phyloP scores from a whole-genome alignment of 768 basidiomycete species.

The Hygrophorus pudorinus region DNA sequence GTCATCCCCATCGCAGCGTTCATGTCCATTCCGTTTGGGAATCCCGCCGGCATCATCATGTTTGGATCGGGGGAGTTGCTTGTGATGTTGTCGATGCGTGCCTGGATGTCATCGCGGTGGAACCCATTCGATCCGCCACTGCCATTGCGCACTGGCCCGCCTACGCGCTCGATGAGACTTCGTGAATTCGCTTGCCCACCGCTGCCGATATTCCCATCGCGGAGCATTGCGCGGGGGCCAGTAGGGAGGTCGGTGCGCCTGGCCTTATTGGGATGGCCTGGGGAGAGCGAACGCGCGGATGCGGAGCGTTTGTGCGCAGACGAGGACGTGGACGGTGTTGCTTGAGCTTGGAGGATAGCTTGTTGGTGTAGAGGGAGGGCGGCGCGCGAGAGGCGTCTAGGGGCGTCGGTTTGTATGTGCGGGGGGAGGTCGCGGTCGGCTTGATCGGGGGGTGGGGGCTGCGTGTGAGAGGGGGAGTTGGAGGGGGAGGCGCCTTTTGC shows the following conservation, averaged over 20 bases:
- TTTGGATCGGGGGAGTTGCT: conserved; percentile 41
- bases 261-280: conserved; percentile 55
- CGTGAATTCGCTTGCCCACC: conserved; percentile 27
- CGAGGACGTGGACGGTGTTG: conserved; percentile 30
- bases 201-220: conserved; percentile 24
- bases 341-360: conserved; percentile 53
- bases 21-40: conserved; percentile 55
- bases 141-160: conserved; percentile 33
- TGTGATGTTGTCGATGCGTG: conserved; percentile 71
- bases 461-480: conserved; percentile 29
- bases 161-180: conserved; percentile 78
- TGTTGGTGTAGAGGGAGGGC: conserved; percentile 53
- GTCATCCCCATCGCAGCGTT: conserved; percentile 44
- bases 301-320: conserved; percentile 55
- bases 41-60: conserved; percentile 38
- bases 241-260: conserved; percentile 72
- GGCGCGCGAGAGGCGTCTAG: conserved; percentile 41
- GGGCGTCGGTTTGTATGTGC: conserved; percentile 26
- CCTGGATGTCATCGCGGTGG: conserved; percentile 62
- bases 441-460: conserved; percentile 25
- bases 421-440: conserved; percentile 22
- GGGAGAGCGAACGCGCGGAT: conserved; percentile 60
- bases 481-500: conserved; percentile 55
- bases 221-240: conserved; percentile 77
- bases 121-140: conserved; percentile 26